Base-by-base conservation (phyloP, 345 rosid genomes). In the Acer saccharum region DNA sequence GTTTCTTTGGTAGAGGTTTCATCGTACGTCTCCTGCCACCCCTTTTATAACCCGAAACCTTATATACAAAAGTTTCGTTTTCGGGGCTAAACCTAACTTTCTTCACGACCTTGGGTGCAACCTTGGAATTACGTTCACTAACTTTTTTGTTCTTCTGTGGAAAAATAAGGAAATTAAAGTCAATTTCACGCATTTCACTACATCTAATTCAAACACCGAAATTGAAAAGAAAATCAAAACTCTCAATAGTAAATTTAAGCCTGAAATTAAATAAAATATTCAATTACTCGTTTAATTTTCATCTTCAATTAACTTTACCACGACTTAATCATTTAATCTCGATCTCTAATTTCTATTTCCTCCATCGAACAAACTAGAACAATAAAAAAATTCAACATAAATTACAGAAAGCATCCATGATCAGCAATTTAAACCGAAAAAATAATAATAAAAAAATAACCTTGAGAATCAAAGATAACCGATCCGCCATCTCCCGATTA, bases 81-180 rank as follows among this genome's bases (percentile, higher is more conserved):
- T 90, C 87, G 18, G 86, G 88, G 50, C 91, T 89, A 67, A 94
- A 94, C 63, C 82, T 87, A 5, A 90, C 98, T 81, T 83, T 90
- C 88, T 89, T 90, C 17, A 21, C 65, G 46, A 71, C 29, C 29
- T 58, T 76, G 35, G 54, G 89, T 11, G 18, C 64, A 60, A 70
- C 29, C 27, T 57, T 76, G 44, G 54, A 58, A 21, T 57, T 78
- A 12, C 41, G 72, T 71, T 76, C 84, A 1, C 10, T 32, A 8
- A 3, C 68, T 13, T 46, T 70, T 69, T 77, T 78, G 11, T 17
- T 64, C 58, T 64, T 83, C 90, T 83, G 81, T 0, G 11, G n/a
- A 32, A 72, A 3, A 35, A 1, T 43, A 11, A 41, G 12, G 23
- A 18, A 13, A 32, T 21, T 20, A 43, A n/a, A 10, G 23, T 21